phyloP scores from a whole-genome alignment of 208 protist genomes.

The Acanthamoeba sp. region DNA sequence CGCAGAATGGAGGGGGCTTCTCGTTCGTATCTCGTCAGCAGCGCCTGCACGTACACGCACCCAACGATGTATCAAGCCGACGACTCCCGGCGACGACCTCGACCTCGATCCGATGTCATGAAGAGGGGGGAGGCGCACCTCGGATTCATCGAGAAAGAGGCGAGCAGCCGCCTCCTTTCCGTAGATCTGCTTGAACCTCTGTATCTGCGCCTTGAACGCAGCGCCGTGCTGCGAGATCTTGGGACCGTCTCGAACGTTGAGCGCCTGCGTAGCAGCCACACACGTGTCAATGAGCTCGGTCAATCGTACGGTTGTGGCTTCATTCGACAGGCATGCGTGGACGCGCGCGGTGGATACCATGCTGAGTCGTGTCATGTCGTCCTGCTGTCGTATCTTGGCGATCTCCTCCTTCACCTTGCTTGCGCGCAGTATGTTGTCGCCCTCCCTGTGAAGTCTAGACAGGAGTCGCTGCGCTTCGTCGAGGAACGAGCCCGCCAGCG shows the following conservation, averaged over 20 bases:
- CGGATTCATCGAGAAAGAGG: not conserved
- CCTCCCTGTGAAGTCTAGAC: not conserved
- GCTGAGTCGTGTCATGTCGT: conserved; percentile 28
- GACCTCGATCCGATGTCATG: too few relatives aligned
- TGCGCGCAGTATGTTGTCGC: not conserved
- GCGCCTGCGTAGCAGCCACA: not conserved
- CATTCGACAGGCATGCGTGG: too few relatives aligned
- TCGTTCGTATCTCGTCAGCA: not conserved
- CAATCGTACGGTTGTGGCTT: too few relatives aligned
- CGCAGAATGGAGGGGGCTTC: not conserved
- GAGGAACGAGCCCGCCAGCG: not conserved
- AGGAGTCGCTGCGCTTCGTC: not conserved
- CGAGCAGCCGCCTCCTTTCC: not conserved
- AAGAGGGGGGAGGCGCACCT: too few relatives aligned
- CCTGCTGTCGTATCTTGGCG: not conserved
- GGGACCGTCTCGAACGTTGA: not conserved
- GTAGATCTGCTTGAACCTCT: not conserved
- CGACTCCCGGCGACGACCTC: too few relatives aligned
- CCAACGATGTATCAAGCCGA: too few relatives aligned
- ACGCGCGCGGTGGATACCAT: not conserved
- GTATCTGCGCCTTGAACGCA: conserved; percentile 4
- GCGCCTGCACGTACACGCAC: too few relatives aligned
- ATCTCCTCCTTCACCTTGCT: not conserved
- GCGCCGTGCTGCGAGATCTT: not conserved
- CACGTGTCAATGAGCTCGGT: too few relatives aligned